phyloP scores from a whole-genome alignment of 2,329 filamentous ascomycete genomes.

The Orbilia ellipsospora region DNA sequence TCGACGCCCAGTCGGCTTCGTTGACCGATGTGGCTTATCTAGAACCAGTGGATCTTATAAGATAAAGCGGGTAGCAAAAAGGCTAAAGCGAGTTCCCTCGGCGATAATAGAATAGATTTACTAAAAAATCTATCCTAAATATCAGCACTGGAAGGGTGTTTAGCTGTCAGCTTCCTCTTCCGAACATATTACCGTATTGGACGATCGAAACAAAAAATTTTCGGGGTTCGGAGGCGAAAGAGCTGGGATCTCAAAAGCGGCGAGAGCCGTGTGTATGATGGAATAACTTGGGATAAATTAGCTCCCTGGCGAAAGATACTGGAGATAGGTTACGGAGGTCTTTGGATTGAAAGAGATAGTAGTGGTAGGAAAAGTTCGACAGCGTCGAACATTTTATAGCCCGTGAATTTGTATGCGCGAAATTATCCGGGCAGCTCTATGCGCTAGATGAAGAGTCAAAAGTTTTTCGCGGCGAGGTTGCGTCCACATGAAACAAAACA shows the following conservation, averaged over 20 bases:
- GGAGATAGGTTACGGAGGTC: constrained; percentile 1
- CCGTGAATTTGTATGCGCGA: constrained; percentile 7
- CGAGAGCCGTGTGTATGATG: neutral
- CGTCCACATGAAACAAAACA: constrained; percentile 1
- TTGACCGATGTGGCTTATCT: constrained; percentile 3
- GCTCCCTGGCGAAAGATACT: neutral
- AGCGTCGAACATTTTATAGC: constrained; percentile 18
- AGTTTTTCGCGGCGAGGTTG: neutral
- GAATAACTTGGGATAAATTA: neutral
- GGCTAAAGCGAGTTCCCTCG: constrained; percentile 19
- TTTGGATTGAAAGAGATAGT: neutral
- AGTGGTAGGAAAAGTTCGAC: constrained; percentile 5
- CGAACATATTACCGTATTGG: constrained; percentile 21
- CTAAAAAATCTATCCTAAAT: constrained; percentile 11
- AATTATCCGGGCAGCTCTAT: constrained; percentile 19
- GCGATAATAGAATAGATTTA: constrained; percentile 19
- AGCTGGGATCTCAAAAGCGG: constrained; percentile 7
- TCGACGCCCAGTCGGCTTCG: neutral
- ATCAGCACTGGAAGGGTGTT: constrained; percentile 21
- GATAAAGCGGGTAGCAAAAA: constrained; percentile 12
- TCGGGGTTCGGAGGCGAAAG: constrained; percentile 5
- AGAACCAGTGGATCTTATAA: constrained; percentile 23
- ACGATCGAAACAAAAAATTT: neutral
- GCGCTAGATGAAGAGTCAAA: constrained; percentile 16
- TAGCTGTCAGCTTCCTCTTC: constrained; percentile 30